Evolutionary conservation across 352 stramenopile genomes (phyloP), one percentile per base, ranked within the genome.

Genomic region (Phytophthora pinifolia): DNA sequence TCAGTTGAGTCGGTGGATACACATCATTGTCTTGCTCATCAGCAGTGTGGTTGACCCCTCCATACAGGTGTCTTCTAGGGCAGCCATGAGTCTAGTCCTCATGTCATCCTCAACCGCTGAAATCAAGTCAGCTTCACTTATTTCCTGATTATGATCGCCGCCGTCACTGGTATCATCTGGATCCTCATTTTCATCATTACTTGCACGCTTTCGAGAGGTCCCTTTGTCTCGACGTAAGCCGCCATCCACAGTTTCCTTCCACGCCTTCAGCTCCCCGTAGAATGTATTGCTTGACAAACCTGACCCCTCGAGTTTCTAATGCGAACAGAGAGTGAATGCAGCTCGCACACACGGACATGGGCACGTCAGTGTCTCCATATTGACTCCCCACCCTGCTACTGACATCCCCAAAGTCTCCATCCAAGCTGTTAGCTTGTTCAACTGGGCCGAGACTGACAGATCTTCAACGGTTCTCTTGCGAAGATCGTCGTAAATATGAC

Each of bases 231-330:
- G n/a, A 17, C 39, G 8, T 4, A 61, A 37, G 9, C 45, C 42
- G 5, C 20, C 4, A 22, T 55, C 36, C 10, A 55, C 45, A 2
- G 39, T 52, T 15, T 63, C 32, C 20, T 53, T 53, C 39, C 39
- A 63, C 2, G 25, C 33, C 13, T 9, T 42, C 1, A 62, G 17
- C 9, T 62, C 54, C 18, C 20, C n/a, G 18, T 62, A 62, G 9
- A 56, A 56, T 6, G n/a, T n/a, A n/a, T n/a, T n/a, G n/a, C n/a
- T n/a, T n/a, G n/a, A n/a, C n/a, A n/a, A n/a, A n/a, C n/a, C n/a
- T n/a, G n/a, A n/a, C n/a, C n/a, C n/a, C n/a, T n/a, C n/a, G n/a
- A n/a, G n/a, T n/a, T n/a, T n/a, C n/a, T n/a, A n/a, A n/a, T n/a
- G n/a, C n/a, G n/a, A n/a, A n/a, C n/a, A n/a, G n/a, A n/a, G n/a